Evolutionary conservation across 2,329 filamentous ascomycete species (phyloP).

Genomic region (Bimuria novae-zelandiae): DNA sequence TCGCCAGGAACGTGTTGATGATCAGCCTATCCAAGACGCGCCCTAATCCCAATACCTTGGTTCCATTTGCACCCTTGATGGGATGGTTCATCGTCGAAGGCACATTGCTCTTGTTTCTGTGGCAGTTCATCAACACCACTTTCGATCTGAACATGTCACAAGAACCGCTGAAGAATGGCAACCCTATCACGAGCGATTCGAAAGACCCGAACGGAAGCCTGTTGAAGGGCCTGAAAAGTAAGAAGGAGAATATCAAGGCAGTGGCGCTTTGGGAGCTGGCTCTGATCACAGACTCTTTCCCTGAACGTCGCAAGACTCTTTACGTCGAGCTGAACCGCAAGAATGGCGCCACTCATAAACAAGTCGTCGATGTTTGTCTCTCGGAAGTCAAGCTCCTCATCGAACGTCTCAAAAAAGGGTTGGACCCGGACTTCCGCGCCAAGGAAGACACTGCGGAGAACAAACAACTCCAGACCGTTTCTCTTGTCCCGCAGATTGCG

Average conservation of each 20-base stretch:
- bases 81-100: constrained; percentile 59
- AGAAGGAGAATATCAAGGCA: constrained; percentile 74
- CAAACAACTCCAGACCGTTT: constrained; percentile 38
- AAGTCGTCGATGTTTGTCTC: constrained; percentile 73
- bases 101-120: constrained; percentile 70
- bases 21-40: constrained; percentile 74
- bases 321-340: constrained; percentile 86
- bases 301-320: constrained; percentile 76
- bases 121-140: constrained; percentile 75
- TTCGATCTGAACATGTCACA: constrained; percentile 82
- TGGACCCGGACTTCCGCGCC: constrained; percentile 32
- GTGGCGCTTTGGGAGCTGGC: constrained; percentile 93
- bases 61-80: constrained; percentile 61
- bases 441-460: constrained; percentile 19
- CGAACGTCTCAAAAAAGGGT: constrained; percentile 63
- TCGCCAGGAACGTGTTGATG: constrained; percentile 66
- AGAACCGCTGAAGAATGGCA: constrained; percentile 81
- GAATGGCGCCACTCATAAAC: constrained; percentile 79
- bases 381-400: constrained; percentile 70
- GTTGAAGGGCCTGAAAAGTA: constrained; percentile 79
- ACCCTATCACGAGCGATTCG: constrained; percentile 80
- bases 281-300: constrained; percentile 75
- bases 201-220: constrained; percentile 92
- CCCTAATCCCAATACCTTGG: constrained; percentile 61
- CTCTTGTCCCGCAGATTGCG: constrained; percentile 56